Conservation (phyloP, 2,329 filamentous ascomycete species). For the Emergomyces orientalis region DNA sequence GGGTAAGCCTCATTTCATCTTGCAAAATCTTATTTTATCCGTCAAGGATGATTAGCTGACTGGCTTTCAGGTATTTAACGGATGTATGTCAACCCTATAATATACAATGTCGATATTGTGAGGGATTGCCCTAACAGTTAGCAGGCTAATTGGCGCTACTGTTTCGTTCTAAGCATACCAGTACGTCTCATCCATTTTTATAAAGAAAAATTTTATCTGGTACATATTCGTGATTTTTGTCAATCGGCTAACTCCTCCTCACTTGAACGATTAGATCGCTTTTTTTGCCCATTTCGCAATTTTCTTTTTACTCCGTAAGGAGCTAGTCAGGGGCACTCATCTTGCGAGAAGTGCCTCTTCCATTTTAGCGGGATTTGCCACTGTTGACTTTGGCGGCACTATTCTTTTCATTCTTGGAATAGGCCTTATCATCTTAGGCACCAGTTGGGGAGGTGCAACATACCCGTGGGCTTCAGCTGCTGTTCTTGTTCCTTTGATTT, state of each 20-base stretch:
- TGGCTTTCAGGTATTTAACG: constrained; percentile 23
- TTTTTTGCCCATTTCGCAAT: constrained; percentile 45
- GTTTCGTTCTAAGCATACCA: constrained; percentile 56
- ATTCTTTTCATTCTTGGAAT: constrained; percentile 48
- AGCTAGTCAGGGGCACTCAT: constrained; percentile 46
- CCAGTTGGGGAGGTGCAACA: constrained; percentile 48
- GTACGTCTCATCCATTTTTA: constrained; percentile 29
- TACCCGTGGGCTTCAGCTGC: constrained; percentile 45
- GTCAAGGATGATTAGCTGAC: not conserved
- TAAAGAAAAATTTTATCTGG: not conserved
- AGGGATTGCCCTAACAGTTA: constrained; percentile 39
- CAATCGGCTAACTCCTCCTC: not conserved
- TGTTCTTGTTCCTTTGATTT: constrained; percentile 42
- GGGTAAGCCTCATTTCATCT: constrained; percentile 27
- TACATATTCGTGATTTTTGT: not conserved
- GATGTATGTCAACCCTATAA: constrained; percentile 18
- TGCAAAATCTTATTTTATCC: constrained; percentile 5
- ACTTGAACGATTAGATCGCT: constrained; percentile 29
- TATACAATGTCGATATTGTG: not conserved
- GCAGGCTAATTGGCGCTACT: constrained; percentile 54
- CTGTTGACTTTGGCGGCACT: constrained; percentile 49
- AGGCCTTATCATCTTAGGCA: constrained; percentile 45
- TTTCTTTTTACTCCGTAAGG: constrained; percentile 49
- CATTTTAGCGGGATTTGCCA: constrained; percentile 43
- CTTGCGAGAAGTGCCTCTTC: constrained; percentile 28